Evolutionary conservation across 208 protist species (phyloP).

Genomic region (Trypanosoma theileri): DNA sequence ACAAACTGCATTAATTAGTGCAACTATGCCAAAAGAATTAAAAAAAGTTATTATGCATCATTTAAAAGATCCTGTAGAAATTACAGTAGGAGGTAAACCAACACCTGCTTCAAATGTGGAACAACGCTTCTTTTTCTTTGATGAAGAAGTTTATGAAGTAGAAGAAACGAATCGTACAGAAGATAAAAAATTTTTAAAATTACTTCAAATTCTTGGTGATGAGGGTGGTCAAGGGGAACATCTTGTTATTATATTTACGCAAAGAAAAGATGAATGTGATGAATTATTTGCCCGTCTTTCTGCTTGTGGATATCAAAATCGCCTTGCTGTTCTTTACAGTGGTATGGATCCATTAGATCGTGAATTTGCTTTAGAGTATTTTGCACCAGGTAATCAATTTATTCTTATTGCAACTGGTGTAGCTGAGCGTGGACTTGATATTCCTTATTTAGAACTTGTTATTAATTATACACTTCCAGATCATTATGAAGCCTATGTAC

Average conservation of each 20-base stretch:
- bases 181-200: constrained; percentile 68
- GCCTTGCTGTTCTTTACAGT: constrained; percentile 82
- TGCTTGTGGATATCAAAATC: constrained; percentile 70
- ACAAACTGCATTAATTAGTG: constrained; percentile 89
- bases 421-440: constrained; percentile 95
- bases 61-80: constrained; percentile 79
- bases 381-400: constrained; percentile 78
- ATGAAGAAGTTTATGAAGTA: constrained; percentile 81
- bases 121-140: constrained; percentile 90
- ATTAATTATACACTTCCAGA: constrained; percentile 99
- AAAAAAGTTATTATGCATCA: constrained; percentile 69
- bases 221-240: constrained; percentile 61
- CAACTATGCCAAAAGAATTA: constrained; percentile 91
- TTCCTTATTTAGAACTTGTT: constrained; percentile 97
- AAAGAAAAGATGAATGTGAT: constrained; percentile 90
- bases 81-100: constrained; percentile 85
- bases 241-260: constrained; percentile 91
- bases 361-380: constrained; percentile 87
- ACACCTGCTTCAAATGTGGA: constrained; percentile 87
- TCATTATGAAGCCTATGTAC: constrained; percentile 98
- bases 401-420: constrained; percentile 91
- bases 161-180: constrained; percentile 50
- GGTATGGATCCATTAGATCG: constrained; percentile 92
- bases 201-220: constrained; percentile 89
- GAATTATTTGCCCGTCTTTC: constrained; percentile 80